phyloP scores from a whole-genome alignment of 345 rosid species.

The Salix suchowensis region DNA sequence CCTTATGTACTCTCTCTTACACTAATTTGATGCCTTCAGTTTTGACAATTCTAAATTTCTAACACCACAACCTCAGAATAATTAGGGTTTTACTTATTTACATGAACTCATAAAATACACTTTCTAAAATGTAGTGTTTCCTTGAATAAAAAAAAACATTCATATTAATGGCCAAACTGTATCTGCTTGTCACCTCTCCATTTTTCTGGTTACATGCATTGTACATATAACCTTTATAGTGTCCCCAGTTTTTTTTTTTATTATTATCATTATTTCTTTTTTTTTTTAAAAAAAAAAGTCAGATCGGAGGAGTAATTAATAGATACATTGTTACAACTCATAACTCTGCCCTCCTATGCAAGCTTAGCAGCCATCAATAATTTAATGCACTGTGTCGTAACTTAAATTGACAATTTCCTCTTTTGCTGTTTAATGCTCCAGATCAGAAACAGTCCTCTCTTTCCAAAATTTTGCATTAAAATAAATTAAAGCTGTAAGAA shows the following conservation, averaged over 20 bases:
- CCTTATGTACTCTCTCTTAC: neutral
- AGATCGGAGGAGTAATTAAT: neutral
- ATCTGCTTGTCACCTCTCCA: neutral
- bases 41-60: neutral
- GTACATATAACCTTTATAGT: neutral
- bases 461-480: neutral
- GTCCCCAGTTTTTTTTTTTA: too few species aligned
- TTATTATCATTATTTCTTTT: too few species aligned
- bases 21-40: neutral
- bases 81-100: too few species aligned
- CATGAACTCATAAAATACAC: too few species aligned
- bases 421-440: neutral
- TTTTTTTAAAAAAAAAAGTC: too few species aligned
- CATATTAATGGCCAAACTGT: too few species aligned
- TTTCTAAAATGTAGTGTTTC: too few species aligned
- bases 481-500: too few species aligned
- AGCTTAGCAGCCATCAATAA: neutral
- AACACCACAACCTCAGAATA: too few species aligned
- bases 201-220: neutral
- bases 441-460: neutral
- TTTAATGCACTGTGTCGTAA: neutral
- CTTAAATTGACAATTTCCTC: neutral
- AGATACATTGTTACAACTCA: neutral
- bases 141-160: too few species aligned
- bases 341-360: neutral